A percentile compares a stretch with the other conserved stretches of the same genome.
Evolutionary conservation across 2,329 filamentous ascomycete genomes (phyloP).

Genomic region (Ascochyta lentis): DNA sequence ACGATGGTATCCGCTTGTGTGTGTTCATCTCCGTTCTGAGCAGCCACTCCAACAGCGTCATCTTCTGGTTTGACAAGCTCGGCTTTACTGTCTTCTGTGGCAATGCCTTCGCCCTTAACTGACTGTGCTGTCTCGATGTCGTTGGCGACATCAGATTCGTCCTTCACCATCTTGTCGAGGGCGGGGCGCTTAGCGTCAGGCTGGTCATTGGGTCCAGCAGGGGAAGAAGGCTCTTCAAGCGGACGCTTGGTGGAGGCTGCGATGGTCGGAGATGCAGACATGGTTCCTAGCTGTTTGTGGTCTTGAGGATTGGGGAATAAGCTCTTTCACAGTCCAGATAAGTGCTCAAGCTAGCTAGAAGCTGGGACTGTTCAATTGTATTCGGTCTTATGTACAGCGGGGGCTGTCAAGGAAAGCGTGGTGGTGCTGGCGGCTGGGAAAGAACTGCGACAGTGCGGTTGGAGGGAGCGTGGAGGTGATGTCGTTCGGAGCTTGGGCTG

Average conservation of each 20-base stretch:
- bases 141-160: constrained; percentile 58
- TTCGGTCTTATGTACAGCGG: constrained; percentile 69
- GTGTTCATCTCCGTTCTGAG: constrained; percentile 62
- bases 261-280: constrained; percentile 57
- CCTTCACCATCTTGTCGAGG: constrained; percentile 87
- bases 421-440: constrained; percentile 67
- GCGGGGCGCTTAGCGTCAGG: constrained; percentile 97
- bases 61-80: constrained; percentile 36
- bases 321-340: constrained; percentile 42
- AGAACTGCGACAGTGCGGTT: constrained; percentile 40
- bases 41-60: constrained; percentile 34
- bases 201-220: constrained; percentile 87
- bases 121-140: constrained; percentile 53
- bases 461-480: constrained; percentile 41
- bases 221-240: constrained; percentile 95
- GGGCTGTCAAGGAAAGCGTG: constrained; percentile 89
- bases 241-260: constrained; percentile 82
- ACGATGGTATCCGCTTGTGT: constrained; percentile 74
- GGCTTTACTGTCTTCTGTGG: constrained; percentile 42
- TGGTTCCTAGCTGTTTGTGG: constrained; percentile 42
- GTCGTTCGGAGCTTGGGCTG: constrained; percentile 43
- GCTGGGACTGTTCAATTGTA: constrained; percentile 49
- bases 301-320: constrained; percentile 25
- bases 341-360: constrained; percentile 39
- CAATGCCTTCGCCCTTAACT: constrained; percentile 44